phyloP scores from a whole-genome alignment of 2,329 filamentous ascomycete genomes.

The Trichoderma guizhouense region DNA sequence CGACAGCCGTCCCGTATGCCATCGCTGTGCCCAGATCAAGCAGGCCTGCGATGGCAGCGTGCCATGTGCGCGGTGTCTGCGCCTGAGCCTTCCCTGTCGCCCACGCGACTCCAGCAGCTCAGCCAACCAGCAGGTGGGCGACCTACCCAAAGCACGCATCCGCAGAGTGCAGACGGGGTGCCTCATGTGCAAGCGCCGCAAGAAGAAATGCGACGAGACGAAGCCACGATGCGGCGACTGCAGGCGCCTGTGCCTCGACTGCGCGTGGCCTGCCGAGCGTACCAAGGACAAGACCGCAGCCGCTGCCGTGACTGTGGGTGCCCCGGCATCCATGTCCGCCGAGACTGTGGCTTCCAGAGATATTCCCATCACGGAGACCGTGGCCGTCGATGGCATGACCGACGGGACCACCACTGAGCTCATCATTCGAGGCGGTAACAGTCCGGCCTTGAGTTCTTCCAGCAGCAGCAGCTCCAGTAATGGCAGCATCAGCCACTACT shows the following conservation, averaged over 20 bases:
- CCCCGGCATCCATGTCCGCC: not conserved
- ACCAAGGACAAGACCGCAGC: slow-evolving; percentile 20
- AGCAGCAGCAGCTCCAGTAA: slow-evolving; percentile 2
- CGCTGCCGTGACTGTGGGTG: not conserved
- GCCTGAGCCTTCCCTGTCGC: slow-evolving; percentile 33
- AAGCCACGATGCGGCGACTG: slow-evolving; percentile 42
- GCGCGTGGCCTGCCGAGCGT: slow-evolving; percentile 30
- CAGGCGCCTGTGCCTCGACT: slow-evolving; percentile 34
- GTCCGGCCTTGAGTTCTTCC: slow-evolving; percentile 14
- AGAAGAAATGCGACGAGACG: slow-evolving; percentile 47
- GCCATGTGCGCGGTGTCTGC: slow-evolving; percentile 33
- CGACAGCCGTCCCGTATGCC: slow-evolving; percentile 31
- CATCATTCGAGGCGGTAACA: slow-evolving; percentile 8
- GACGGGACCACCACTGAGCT: slow-evolving; percentile 11
- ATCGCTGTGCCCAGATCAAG: slow-evolving; percentile 37
- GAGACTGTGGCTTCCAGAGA: not conserved
- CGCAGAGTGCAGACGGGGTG: slow-evolving; percentile 39
- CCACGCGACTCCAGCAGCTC: slow-evolving; percentile 25
- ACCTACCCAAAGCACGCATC: slow-evolving; percentile 34
- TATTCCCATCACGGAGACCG: not conserved
- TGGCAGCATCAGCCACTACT: not conserved
- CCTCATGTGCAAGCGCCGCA: slow-evolving; percentile 43
- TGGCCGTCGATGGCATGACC: not conserved
- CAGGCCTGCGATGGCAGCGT: slow-evolving; percentile 35
- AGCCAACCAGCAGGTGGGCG: slow-evolving; percentile 14